phyloP scores from a whole-genome alignment of 805 yeast species.

The Candida nemodendra region DNA sequence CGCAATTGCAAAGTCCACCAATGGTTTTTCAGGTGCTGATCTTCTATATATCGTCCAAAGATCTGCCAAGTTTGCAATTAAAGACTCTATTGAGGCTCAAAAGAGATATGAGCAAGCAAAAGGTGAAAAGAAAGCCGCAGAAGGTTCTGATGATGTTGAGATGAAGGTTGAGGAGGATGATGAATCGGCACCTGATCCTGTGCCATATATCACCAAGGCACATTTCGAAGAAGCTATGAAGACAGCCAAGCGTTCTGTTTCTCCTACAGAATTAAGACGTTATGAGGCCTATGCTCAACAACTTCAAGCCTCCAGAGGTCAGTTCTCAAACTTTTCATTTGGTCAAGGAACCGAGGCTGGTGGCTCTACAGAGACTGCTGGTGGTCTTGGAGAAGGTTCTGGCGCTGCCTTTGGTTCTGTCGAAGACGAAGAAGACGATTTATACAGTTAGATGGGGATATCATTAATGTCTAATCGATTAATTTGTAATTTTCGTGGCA shows the following conservation, averaged over 20 bases:
- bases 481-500: slow-evolving; percentile 1
- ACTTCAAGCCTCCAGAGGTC: slow-evolving; percentile 94
- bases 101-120: slow-evolving; percentile 48
- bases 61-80: slow-evolving; percentile 97
- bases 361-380: slow-evolving; percentile 32
- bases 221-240: slow-evolving; percentile 99
- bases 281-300: slow-evolving; percentile 98
- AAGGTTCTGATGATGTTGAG: slow-evolving; percentile 40
- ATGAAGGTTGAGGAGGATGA: slow-evolving; percentile 40
- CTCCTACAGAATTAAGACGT: slow-evolving; percentile 96
- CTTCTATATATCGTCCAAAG: slow-evolving; percentile 96
- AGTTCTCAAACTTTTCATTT: slow-evolving; percentile 85
- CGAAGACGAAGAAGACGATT: slow-evolving; percentile 48
- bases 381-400: slow-evolving; percentile 28
- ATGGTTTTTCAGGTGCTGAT: slow-evolving; percentile 99
- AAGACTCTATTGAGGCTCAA: slow-evolving; percentile 92
- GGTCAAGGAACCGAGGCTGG: slow-evolving; percentile 44
- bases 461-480: background rate
- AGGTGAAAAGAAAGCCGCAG: slow-evolving; percentile 46
- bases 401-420: slow-evolving; percentile 50
- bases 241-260: slow-evolving; percentile 96
- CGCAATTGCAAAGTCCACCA: slow-evolving; percentile 90
- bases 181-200: slow-evolving; percentile 85
- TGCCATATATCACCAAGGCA: slow-evolving; percentile 88
- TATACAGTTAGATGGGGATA: slow-evolving; percentile 32